Conservation (phyloP, 148 eudicot genomes). For the Suaeda aralocaspica region DNA sequence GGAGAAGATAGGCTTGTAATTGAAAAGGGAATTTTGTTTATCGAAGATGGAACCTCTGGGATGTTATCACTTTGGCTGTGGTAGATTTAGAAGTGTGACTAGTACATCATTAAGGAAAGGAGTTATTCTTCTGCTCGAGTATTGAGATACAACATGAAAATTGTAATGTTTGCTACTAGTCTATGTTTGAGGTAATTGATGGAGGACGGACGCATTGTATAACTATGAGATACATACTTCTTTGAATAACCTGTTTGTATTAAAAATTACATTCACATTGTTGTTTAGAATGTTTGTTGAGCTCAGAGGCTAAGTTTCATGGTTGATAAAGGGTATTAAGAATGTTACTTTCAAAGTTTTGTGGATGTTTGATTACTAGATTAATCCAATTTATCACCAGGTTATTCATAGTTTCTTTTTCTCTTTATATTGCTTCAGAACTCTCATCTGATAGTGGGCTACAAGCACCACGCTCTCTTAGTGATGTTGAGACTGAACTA, state of each 20-base stretch:
- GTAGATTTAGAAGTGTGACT: too few species aligned
- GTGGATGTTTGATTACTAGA: background rate
- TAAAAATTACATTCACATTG: background rate
- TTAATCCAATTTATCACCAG: background rate
- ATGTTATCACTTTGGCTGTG: background rate
- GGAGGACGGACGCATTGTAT: background rate
- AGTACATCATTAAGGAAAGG: too few species aligned
- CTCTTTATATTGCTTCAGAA: slow-evolving; percentile 39
- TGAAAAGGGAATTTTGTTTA: background rate
- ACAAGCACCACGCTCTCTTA: slow-evolving; percentile 36
- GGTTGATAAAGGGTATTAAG: background rate
- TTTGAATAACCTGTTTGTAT: background rate
- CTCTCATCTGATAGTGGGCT: slow-evolving; percentile 70
- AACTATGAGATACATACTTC: background rate
- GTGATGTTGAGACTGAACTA: slow-evolving; percentile 65
- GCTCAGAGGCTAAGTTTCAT: background rate
- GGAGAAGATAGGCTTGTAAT: background rate
- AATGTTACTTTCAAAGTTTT: background rate
- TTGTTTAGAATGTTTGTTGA: background rate
- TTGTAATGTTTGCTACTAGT: background rate
- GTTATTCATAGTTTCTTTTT: slow-evolving; percentile 9
- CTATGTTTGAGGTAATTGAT: background rate
- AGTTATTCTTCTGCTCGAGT: background rate
- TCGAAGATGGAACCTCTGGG: background rate
- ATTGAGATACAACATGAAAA: background rate